Evolutionary conservation across 768 basidiomycete genomes (phyloP), one percentile per base, ranked within the genome.

Genomic region (Collybiopsis confluens): DNA sequence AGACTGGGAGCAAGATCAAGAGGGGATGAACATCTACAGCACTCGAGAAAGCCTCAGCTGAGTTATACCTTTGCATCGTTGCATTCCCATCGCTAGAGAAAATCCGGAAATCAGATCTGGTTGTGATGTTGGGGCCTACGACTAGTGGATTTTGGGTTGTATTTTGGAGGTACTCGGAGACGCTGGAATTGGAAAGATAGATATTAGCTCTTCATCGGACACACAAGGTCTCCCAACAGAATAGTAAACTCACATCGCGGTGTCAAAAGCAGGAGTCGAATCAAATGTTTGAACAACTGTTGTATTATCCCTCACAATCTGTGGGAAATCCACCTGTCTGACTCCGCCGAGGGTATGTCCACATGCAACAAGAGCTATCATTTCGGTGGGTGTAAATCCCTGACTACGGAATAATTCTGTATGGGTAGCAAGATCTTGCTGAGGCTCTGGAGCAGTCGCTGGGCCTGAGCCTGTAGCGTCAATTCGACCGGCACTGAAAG

Each of bases 21-120:
- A 33, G 5, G 5, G 30, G 13, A 13, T 13, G 13, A 33, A 33
- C 13, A 33, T 33, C 6, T 33, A 33, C 13, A 6, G 13, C 5
- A 6, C 13, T 33, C 30, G 13, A 33, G 30, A 33, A 33, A 33
- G 5, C 30, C 30, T 5, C 5, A 33, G 30, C n/a, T n/a, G 30
- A 6, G 13, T 33, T 13, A 33, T 13, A 33, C 30, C 30, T 33
- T 33, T 33, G 30, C 30, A 33, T 33, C 13, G 30, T 33, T 33
- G 30, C 30, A 33, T 33, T 33, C 13, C 30, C 30, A 33, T 33
- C 30, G 30, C 30, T 33, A 33, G 30, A 33, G 30, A 33, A 33
- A 33, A 65, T 61, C 27, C 60, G 62, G n/a, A 59, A 40, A 43
- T 65, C 64, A 9, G 64, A 65, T 30, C 48, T 55, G 11, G 54